Evolutionary conservation across 768 basidiomycete genomes (phyloP), one percentile per base, ranked within the genome.

Genomic region (Grammothele lineata): DNA sequence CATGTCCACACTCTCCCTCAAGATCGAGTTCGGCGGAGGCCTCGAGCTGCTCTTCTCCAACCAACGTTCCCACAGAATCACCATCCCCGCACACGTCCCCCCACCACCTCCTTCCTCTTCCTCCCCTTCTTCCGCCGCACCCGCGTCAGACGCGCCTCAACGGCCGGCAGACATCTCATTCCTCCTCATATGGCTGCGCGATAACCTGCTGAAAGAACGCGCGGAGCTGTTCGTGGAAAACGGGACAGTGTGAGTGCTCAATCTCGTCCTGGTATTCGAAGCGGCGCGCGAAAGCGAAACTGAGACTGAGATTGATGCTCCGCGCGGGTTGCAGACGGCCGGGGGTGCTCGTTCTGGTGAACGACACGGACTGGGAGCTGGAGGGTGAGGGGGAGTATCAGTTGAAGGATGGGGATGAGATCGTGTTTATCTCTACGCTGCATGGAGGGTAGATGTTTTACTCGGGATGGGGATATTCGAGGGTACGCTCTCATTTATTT

Each of bases 311-410:
- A n/a, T n/a, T n/a, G n/a, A n/a, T n/a, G n/a, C n/a, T n/a, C n/a
- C n/a, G n/a, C n/a, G n/a, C n/a, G n/a, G n/a, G n/a, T n/a, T 30
- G 8, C 14, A 95, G 96, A 32, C 92, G 96, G 8, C 96, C 96
- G 0, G 96, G 96, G 0, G 96, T 99, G 30, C 73, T 99, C 3
- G 95, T 98, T 3, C 73, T 99, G n/a, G 81, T 99, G 44, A 98
- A 98, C 60, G 90, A 95, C 57, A 90, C 90, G 1, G 95, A 98
- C 58, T 97, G 95, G 95, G 94, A 98, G 65, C 73, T 98, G 5
- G 95, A 97, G 63, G 92, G 92, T 26, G 95, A 97, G 64, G 84
- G 90, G 18, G 84, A 87, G 5, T 96, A 95, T 62, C 71, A 69
- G 52, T 68, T 98, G 47, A 70, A 86, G 62, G 70, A 82, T 25